These are phyloP conservation scores for Puccinia novopanici DNA, from an alignment of 1,284 basidiomycete species.

Conservation along the genomic window DNA sequence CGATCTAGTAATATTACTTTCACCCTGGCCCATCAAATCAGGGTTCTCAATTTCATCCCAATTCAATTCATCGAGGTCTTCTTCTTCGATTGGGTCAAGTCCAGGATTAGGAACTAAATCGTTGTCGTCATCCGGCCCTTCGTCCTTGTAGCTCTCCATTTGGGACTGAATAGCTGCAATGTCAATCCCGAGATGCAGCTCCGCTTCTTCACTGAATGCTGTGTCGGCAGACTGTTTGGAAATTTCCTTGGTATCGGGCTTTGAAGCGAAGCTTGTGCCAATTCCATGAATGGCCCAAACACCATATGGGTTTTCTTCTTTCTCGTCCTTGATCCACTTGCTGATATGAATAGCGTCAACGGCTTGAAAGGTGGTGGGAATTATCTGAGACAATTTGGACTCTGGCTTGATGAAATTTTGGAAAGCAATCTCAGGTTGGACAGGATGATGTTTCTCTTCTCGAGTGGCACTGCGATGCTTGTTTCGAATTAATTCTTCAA, in stretches of 20 bases:
- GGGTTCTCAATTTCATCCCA: slow-evolving; percentile 52
- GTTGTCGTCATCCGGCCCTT: slow-evolving; percentile 59
- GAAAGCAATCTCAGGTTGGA: slow-evolving; percentile 9
- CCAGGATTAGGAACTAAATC: slow-evolving; percentile 55
- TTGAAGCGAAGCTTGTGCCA: slow-evolving; percentile 2
- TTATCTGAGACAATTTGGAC: slow-evolving; percentile 25
- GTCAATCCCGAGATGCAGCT: slow-evolving; percentile 52
- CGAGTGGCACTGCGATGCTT: slow-evolving; percentile 37
- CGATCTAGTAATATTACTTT: slow-evolving; percentile 50
- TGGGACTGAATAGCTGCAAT: slow-evolving; percentile 47
- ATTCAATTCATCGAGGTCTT: slow-evolving; percentile 55
- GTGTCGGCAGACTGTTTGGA: neutral
- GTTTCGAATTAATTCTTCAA: slow-evolving; percentile 51
- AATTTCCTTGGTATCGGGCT: neutral
- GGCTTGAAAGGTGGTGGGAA: slow-evolving; percentile 49
- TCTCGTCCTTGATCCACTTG: slow-evolving; percentile 53
- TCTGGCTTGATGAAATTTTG: slow-evolving; percentile 37
- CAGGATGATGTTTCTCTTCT: slow-evolving; percentile 29
- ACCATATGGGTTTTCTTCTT: slow-evolving; percentile 58
- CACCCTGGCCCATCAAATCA: slow-evolving; percentile 50
- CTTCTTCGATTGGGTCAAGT: slow-evolving; percentile 54
- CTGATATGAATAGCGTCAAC: slow-evolving; percentile 45
- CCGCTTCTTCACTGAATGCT: slow-evolving; percentile 21
- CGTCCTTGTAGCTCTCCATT: slow-evolving; percentile 55
- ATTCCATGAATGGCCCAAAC: slow-evolving; percentile 58